Evolutionary conservation across 1,284 basidiomycete genomes (phyloP), one percentile per base, ranked within the genome.

Genomic region (Malassezia yamatoensis): DNA sequence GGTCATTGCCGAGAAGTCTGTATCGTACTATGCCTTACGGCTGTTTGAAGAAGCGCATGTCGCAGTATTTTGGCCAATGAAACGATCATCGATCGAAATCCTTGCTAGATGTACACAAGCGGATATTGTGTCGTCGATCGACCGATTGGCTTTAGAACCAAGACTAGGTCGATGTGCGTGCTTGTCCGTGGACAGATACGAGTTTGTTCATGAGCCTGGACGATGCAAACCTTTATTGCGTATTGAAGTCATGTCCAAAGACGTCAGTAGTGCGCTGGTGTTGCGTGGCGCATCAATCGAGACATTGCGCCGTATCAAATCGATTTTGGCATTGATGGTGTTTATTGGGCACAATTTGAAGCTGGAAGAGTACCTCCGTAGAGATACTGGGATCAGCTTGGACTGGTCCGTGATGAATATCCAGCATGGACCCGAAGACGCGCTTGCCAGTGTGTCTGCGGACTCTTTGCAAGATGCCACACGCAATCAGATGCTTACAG

Each of bases 211-310:
- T 36, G 55, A 33, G 29, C 39, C 50, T 6, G 82, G 83, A 5
- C 81, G 82, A 38, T 81, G 93, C 53, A 98, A 98, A 79, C 90
- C 90, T 0, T 87, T 90, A 70, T 91, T 98, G 88, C 85, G 93
- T 1, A 96, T 99, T 69, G 67, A 68, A 43, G 94, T 93, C 0
- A 93, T 90, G 67, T 85, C 83, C 67, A 82, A 83, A 50, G 88
- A 93, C 63, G 86, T 90, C 79, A 90, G 91, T 0, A 94, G 90
- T 64, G 96, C 91, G 0, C 85, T 99, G 62, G 81, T 98, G 29
- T 77, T 99, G 24, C 82, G 94, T 41, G 94, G 94, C n/a, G 90
- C 83, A 10, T 82, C 90, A 68, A 79, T 86, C 54, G 82, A 83
- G 37, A 86, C 83, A 1, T 78, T 99, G 52, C 81, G 81, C 49